Percentiles rank a stretch among this genome's conserved stretches.
Evolutionary conservation across 2,329 filamentous ascomycete genomes (phyloP).

Genomic region (Elsinoe fawcettii): DNA sequence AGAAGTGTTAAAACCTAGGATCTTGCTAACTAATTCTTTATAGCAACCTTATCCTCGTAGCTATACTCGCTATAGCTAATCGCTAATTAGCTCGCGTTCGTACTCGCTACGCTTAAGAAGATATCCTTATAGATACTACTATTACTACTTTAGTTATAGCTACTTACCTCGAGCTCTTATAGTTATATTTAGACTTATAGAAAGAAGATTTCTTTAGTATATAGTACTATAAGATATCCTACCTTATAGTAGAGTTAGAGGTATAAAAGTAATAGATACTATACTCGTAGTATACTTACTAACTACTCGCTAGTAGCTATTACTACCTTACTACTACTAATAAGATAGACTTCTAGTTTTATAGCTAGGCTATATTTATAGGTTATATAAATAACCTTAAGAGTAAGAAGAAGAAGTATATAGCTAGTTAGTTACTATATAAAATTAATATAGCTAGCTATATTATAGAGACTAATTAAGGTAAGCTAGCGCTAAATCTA

Average conservation of each 20-base stretch:
- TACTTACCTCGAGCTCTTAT: background rate
- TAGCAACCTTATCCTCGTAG: background rate
- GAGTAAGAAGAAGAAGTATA: background rate
- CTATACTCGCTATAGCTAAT: background rate
- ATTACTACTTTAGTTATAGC: background rate
- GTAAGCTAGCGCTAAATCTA: background rate
- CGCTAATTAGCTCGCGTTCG: background rate
- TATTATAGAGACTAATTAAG: background rate
- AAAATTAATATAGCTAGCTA: background rate
- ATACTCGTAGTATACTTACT: background rate
- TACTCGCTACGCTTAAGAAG: background rate
- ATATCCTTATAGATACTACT: background rate
- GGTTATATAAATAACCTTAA: background rate
- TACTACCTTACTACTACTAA: background rate
- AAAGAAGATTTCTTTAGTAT: too few relatives aligned
- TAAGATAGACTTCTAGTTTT: background rate
- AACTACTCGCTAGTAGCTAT: background rate
- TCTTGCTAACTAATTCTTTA: too few relatives aligned
- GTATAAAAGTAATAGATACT: background rate
- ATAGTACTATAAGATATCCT: too few relatives aligned
- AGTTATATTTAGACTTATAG: too few relatives aligned
- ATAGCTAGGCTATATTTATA: background rate
- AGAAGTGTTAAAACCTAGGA: too few relatives aligned
- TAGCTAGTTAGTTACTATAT: background rate
- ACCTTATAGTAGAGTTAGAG: too few relatives aligned